Conservation (phyloP, 2,329 filamentous ascomycete genomes). For the Hypoxylon sp. region DNA sequence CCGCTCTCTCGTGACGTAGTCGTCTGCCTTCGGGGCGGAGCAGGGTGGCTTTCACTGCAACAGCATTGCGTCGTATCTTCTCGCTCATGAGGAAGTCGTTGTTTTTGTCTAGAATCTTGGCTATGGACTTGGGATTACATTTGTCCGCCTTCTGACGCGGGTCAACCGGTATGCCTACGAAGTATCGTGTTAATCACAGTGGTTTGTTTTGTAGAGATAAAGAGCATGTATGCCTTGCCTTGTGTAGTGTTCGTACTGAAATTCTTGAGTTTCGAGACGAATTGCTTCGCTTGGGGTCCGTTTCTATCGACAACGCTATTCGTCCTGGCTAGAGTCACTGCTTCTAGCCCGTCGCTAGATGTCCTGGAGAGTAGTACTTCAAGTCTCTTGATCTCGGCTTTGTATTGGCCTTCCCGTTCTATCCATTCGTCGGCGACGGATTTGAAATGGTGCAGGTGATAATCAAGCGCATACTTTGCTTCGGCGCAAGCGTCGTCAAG, state of each 20-base stretch:
- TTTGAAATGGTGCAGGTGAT: slow-evolving; percentile 56
- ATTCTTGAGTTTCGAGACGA: slow-evolving; percentile 53
- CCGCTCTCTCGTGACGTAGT: background rate
- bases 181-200: slow-evolving; percentile 1
- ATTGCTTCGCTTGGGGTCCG: slow-evolving; percentile 50
- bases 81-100: slow-evolving; percentile 51
- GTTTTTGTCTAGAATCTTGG: slow-evolving; percentile 48
- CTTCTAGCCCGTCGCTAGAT: slow-evolving; percentile 60
- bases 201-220: background rate
- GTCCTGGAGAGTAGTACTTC: slow-evolving; percentile 56
- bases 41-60: background rate
- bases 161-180: slow-evolving; percentile 12
- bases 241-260: slow-evolving; percentile 41
- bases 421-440: slow-evolving; percentile 58
- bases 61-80: slow-evolving; percentile 45
- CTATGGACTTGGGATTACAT: slow-evolving; percentile 1
- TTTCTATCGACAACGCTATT: slow-evolving; percentile 61
- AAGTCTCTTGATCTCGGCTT: slow-evolving; percentile 59
- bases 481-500: slow-evolving; percentile 51
- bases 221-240: slow-evolving; percentile 28
- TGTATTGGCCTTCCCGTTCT: slow-evolving; percentile 57
- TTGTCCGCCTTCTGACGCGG: background rate
- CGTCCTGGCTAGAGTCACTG: slow-evolving; percentile 61
- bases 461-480: slow-evolving; percentile 51
- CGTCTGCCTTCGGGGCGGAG: slow-evolving; percentile 11